Evolutionary conservation across 148 eudicot genomes (phyloP), one percentile per base, ranked within the genome.

Genomic region (Agrostemma githago): DNA sequence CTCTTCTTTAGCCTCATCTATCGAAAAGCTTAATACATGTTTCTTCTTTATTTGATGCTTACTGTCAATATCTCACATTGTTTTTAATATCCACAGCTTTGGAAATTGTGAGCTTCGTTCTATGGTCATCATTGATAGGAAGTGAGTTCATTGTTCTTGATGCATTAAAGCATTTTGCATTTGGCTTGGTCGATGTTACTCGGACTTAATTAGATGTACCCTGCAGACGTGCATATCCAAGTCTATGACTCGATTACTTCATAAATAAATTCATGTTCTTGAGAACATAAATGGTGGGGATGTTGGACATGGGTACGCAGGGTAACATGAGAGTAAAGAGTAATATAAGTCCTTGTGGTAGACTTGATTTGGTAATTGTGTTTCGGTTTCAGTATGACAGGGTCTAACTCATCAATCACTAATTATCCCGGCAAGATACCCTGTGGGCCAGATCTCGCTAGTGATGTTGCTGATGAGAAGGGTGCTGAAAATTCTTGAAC

Each of bases 71-170:
- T 46, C 16, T 19, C 44, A 54, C 77, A 71, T 67, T 62, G 11
- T 73, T 21, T 51, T 40, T 76, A n/a, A 75, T 71, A 72, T 38
- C 71, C 83, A 85, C 94, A 94, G 98, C 60, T 94, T 88, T 78
- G 85, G 88, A 10, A 94, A 94, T 72, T 94, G 98, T 42, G 97
- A 94, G 85, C 93, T 94, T 74, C 97, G 96, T 16, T 91, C 97
- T 5, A 80, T 94, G 91, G 86, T 91, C 75, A 85, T 91, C 56
- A 86, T 80, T 15, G 91, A 91, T 77, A 88, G 71, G 75, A 85
- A 93, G 97, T 91, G 67, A 73, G 82, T 64, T 80, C 56, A 20
- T 56, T 21, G 20, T n/a, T 51, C 20, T 51, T 82, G 5, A 63
- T 57, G 48, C 57, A 7, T 70, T 5, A 4, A 79, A 21, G 26